A percentile compares a stretch with the other conserved stretches of the same genome.
Conservation (phyloP, 78 protist genomes). For the Dictyostelium discoideum region DNA sequence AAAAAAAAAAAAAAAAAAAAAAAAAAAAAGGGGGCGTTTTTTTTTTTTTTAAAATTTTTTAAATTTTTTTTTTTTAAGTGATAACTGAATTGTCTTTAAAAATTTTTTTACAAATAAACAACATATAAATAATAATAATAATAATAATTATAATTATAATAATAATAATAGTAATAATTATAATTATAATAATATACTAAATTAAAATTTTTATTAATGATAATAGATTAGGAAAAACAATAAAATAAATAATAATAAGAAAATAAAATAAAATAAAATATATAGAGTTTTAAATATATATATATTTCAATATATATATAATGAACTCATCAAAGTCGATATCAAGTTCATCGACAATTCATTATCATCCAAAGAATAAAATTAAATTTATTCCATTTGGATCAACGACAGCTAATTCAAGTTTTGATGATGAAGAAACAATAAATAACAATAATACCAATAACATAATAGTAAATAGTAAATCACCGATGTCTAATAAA, state of each 20-base stretch:
- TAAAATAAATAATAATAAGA: background rate
- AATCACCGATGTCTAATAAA: background rate
- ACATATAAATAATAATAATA: too few relatives aligned
- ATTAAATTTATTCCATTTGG: constrained; percentile 5
- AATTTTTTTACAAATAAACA: too few relatives aligned
- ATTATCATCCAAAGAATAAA: constrained; percentile 16
- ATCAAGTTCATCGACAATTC: background rate
- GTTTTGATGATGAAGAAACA: background rate
- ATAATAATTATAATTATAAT: too few relatives aligned
- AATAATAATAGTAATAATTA: background rate
- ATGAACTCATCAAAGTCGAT: background rate
- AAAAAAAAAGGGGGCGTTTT: too few relatives aligned
- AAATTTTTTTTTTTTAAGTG: background rate
- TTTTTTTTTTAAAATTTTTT: too few relatives aligned
- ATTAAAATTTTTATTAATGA: background rate
- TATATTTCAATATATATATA: background rate
- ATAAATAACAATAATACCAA: background rate
- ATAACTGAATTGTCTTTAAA: background rate
- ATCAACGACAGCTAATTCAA: background rate
- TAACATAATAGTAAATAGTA: background rate
- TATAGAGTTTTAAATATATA: background rate
- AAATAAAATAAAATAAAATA: background rate
- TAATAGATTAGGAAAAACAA: background rate
- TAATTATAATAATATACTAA: background rate
- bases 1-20: too few relatives aligned